Conservation (phyloP, 345 rosid species). For the Corchorus olitorius region DNA sequence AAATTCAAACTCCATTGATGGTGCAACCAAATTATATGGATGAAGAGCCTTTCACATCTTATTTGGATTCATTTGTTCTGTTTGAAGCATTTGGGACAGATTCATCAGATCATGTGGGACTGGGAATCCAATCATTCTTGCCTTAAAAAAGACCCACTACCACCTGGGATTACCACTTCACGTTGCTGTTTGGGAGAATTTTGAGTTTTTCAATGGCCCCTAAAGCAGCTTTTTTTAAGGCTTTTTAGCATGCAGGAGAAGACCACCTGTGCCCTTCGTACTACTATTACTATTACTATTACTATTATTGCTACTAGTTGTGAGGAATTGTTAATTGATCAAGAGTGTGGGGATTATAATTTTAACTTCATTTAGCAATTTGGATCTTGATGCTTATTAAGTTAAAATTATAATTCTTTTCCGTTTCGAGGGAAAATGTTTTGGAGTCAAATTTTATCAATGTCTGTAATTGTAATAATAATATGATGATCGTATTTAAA, state of each 20-base stretch:
- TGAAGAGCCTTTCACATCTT: conserved; percentile 46
- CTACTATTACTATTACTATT: background rate
- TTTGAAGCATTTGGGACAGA: conserved; percentile 37
- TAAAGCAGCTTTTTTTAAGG: background rate
- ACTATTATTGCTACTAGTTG: too few species aligned
- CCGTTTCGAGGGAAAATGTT: background rate
- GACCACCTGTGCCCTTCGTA: background rate
- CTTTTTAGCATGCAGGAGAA: background rate
- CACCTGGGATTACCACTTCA: background rate
- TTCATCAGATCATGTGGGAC: conserved; percentile 13
- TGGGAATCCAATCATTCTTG: conserved; percentile 28
- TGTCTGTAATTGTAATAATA: background rate
- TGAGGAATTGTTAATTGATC: background rate
- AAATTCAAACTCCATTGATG: background rate
- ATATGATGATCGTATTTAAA: background rate
- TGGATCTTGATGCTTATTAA: conserved; percentile 6
- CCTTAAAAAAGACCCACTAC: conserved; percentile 25
- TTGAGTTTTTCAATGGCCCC: background rate
- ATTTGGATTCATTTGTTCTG: conserved; percentile 49
- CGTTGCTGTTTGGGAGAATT: background rate
- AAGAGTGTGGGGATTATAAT: conserved; percentile 17
- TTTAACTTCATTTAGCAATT: conserved; percentile 8
- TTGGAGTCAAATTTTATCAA: background rate
- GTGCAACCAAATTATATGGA: conserved; percentile 25
- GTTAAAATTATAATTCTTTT: conserved; percentile 20